Evolutionary conservation across 1,284 basidiomycete species (phyloP).

Genomic region (Heterobasidion parviporum): DNA sequence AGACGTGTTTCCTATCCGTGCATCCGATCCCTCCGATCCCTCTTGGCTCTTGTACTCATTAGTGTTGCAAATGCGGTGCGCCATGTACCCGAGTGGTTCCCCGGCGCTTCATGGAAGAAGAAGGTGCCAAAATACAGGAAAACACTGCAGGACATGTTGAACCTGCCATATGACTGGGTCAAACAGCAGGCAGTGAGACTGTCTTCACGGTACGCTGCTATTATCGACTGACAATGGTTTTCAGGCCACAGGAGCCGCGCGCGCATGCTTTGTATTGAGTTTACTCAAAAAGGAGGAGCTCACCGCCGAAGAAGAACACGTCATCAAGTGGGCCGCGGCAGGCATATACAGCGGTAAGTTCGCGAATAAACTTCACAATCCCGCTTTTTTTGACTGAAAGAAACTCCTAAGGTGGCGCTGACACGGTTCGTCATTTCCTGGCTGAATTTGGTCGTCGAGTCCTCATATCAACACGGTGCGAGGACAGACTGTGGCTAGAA

Average conservation of each 20-base stretch:
- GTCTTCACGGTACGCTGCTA: neutral
- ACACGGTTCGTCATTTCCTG: conserved; percentile 1
- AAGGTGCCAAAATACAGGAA: neutral
- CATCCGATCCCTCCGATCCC: neutral
- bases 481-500: conserved; percentile 10
- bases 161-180: conserved; percentile 45
- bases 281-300: conserved; percentile 38
- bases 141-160: conserved; percentile 16
- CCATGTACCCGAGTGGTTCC: conserved; percentile 47
- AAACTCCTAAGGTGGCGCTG: conserved; percentile 35
- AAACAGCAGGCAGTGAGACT: conserved; percentile 49
- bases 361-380: neutral
- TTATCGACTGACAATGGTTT: neutral
- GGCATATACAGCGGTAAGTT: conserved; percentile 24
- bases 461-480: neutral
- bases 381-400: neutral
- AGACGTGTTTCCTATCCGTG: neutral
- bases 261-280: conserved; percentile 41
- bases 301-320: conserved; percentile 39
- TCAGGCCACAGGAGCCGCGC: conserved; percentile 44
- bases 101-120: conserved; percentile 10
- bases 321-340: conserved; percentile 52
- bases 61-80: conserved; percentile 30
- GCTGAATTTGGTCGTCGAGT: neutral
- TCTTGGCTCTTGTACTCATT: neutral